A percentile compares a stretch with the other conserved stretches of the same genome.
phyloP scores from a whole-genome alignment of 352 stramenopile species.

The Globisporangium iwayamae region DNA sequence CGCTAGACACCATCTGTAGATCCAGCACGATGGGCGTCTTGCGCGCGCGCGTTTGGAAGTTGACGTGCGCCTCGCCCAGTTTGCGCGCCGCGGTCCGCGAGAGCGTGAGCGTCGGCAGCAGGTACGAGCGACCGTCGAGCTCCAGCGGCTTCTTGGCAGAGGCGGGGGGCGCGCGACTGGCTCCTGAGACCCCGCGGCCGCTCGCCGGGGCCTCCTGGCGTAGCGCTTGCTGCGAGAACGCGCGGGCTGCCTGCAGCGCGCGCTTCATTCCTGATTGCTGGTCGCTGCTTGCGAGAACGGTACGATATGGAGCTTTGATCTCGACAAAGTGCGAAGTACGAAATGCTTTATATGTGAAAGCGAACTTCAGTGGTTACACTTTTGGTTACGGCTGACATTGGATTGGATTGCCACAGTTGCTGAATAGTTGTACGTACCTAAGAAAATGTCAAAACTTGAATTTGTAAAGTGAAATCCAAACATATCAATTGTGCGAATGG shows the following conservation, averaged over 20 bases:
- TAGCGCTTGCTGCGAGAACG: conserved; percentile 64
- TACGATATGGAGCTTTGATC: background rate
- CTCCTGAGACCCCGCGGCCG: conserved; percentile 29
- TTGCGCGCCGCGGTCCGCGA: conserved; percentile 24
- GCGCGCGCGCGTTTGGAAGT: conserved; percentile 36
- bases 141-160: conserved; percentile 28
- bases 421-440: too few species aligned
- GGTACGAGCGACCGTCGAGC: conserved; percentile 64
- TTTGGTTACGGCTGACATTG: background rate
- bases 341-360: background rate
- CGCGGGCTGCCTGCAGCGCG: conserved; percentile 24
- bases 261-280: conserved; percentile 28
- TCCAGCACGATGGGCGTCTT: conserved; percentile 69
- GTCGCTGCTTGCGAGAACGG: conserved; percentile 1
- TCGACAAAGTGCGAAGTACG: background rate
- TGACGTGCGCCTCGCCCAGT: conserved; percentile 27
- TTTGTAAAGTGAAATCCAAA: background rate
- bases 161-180: conserved; percentile 11
- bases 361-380: background rate
- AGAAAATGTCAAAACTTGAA: background rate
- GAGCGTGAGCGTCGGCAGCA: conserved; percentile 69
- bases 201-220: conserved; percentile 36
- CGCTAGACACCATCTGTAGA: conserved; percentile 67
- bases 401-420: too few species aligned
- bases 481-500: background rate